These are phyloP conservation scores for Sordariomycetes sp. DNA, from an alignment of 2,329 filamentous ascomycete species.

Conservation along the genomic window DNA sequence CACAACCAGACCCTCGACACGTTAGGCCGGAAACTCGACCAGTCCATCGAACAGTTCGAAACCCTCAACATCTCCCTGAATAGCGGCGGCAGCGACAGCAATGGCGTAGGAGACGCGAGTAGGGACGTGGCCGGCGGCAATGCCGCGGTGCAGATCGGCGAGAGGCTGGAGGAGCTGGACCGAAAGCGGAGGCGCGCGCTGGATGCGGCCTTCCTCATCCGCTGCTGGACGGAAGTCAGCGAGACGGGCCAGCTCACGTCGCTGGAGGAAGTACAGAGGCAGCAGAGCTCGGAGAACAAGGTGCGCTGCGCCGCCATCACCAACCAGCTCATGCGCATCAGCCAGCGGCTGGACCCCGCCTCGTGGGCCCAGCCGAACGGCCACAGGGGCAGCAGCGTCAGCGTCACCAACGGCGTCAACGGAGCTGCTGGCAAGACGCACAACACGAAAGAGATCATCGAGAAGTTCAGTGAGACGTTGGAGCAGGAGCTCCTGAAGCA, in stretches of 20 bases:
- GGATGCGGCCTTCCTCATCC: slow-evolving; percentile 89
- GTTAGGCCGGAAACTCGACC: slow-evolving; percentile 78
- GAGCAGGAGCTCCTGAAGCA: slow-evolving; percentile 93
- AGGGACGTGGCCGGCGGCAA: slow-evolving; percentile 51
- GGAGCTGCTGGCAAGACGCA: slow-evolving; percentile 27
- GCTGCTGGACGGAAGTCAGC: slow-evolving; percentile 94
- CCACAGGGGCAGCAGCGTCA: slow-evolving; percentile 32
- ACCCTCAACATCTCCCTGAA: slow-evolving; percentile 77
- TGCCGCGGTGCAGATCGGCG: slow-evolving; percentile 88
- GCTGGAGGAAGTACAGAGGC: slow-evolving; percentile 79
- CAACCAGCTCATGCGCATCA: slow-evolving; percentile 86
- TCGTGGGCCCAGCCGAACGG: slow-evolving; percentile 59
- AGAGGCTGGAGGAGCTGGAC: slow-evolving; percentile 87
- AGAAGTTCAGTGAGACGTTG: slow-evolving; percentile 91
- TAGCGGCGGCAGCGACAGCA: slow-evolving; percentile 34
- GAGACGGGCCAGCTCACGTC: slow-evolving; percentile 77
- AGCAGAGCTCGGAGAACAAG: slow-evolving; percentile 82
- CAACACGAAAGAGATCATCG: slow-evolving; percentile 79
- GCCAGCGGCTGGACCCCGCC: slow-evolving; percentile 72
- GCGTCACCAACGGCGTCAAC: slow-evolving; percentile 27
- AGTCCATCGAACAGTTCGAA: slow-evolving; percentile 87
- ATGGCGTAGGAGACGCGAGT: slow-evolving; percentile 19
- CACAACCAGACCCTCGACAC: slow-evolving; percentile 87
- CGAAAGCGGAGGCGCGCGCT: slow-evolving; percentile 80
- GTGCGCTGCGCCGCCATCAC: slow-evolving; percentile 91